phyloP scores from a whole-genome alignment of 225 moss, liverwort and hornwort species.

The Lunularia cruciata region DNA sequence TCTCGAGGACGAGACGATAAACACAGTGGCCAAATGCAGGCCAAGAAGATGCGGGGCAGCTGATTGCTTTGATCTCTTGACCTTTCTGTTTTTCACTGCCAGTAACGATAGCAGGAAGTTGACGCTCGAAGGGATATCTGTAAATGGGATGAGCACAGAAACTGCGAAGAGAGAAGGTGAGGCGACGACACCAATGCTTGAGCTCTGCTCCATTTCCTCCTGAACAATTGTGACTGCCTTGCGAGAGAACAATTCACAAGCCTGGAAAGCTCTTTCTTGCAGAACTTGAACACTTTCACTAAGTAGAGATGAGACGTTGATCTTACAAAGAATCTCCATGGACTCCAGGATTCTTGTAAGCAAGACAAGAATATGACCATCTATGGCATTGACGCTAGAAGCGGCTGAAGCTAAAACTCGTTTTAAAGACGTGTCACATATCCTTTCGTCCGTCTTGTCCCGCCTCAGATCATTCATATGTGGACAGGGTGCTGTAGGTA shows the following conservation, averaged over 20 bases:
- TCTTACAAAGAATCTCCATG: constrained; percentile 34
- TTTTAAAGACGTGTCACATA: constrained; percentile 29
- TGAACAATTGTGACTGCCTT: constrained; percentile 47
- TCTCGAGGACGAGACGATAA: constrained; percentile 27
- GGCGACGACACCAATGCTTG: constrained; percentile 31
- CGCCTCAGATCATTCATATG: constrained; percentile 14
- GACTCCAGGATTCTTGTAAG: constrained; percentile 52
- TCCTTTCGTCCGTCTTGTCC: constrained; percentile 23
- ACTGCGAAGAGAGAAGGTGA: constrained; percentile 58
- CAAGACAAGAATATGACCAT: constrained; percentile 58
- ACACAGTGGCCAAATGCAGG: constrained; percentile 38
- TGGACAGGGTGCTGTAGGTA: constrained; percentile 9
- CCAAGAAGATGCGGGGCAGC: constrained; percentile 38
- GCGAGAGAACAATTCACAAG: constrained; percentile 49
- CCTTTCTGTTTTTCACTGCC: constrained; percentile 32
- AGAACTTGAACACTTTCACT: constrained; percentile 40
- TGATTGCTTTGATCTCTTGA: constrained; percentile 27
- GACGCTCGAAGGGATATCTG: constrained; percentile 51
- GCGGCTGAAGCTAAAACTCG: constrained; percentile 37
- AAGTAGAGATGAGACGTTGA: constrained; percentile 32
- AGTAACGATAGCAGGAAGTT: constrained; percentile 55
- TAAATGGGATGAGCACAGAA: constrained; percentile 49
- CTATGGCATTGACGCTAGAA: constrained; percentile 42
- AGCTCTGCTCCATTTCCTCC: constrained; percentile 32
- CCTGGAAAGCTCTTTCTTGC: constrained; percentile 39